Evolutionary conservation across 1,284 basidiomycete species (phyloP).

Genomic region (Apiotrichum laibachii): DNA sequence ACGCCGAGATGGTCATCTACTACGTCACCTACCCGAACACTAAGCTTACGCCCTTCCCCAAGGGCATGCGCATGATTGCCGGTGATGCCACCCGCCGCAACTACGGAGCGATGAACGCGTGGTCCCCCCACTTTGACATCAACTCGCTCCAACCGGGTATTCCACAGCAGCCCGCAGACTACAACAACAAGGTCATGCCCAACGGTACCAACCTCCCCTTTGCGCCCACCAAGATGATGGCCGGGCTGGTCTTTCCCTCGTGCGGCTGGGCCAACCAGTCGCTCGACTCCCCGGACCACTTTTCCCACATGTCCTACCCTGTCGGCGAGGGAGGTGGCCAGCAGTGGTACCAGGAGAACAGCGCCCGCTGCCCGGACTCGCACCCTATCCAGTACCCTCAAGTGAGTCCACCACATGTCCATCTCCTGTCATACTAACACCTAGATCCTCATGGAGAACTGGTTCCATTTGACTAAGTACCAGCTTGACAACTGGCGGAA

Average conservation of each 20-base stretch:
- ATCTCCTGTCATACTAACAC: constrained; percentile 6
- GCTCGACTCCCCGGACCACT: constrained; percentile 40
- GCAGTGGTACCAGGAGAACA: constrained; percentile 23
- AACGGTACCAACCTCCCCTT: constrained; percentile 35
- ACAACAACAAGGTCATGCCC: constrained; percentile 33
- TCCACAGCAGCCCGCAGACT: constrained; percentile 19
- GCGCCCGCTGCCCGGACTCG: constrained; percentile 32
- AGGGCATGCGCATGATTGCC: constrained; percentile 43
- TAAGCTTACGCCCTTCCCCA: constrained; percentile 42
- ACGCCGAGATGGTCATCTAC: constrained; percentile 34
- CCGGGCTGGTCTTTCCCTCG: constrained; percentile 40
- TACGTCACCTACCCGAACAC: constrained; percentile 24
- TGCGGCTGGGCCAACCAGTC: constrained; percentile 38
- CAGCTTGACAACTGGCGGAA: constrained; percentile 4
- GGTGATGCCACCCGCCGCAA: constrained; percentile 32
- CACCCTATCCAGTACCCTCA: constrained; percentile 39
- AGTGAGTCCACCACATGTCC: no score
- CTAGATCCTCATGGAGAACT: constrained; percentile 39
- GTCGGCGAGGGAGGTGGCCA: constrained; percentile 14
- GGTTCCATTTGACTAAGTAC: constrained; percentile 5
- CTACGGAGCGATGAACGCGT: background rate
- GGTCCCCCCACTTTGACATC: no score
- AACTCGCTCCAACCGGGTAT: no score
- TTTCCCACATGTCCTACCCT: constrained; percentile 45
- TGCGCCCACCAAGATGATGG: constrained; percentile 26